Conservation (phyloP, 2,329 filamentous ascomycete species). For the Nemania serpens region DNA sequence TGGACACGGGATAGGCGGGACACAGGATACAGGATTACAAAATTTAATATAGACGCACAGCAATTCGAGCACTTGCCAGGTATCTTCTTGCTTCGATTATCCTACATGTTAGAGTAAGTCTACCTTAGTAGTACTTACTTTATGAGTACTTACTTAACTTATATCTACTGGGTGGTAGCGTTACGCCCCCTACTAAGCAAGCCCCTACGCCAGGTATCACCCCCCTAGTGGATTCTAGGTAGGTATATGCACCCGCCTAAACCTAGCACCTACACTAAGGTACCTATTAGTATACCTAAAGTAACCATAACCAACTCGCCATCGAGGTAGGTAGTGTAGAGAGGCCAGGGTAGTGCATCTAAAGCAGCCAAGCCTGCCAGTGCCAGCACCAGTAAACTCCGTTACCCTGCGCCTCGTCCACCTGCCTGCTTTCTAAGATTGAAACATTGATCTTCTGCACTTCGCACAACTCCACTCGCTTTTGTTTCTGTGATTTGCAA, state of each 20-base stretch:
- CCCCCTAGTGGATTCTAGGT: neutral
- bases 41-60: too few species aligned
- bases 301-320: too few species aligned
- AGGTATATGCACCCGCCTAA: neutral
- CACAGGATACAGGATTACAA: neutral
- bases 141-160: too few species aligned
- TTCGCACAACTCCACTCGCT: constrained; percentile 51
- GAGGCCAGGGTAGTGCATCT: constrained; percentile 7
- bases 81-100: neutral
- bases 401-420: constrained; percentile 35
- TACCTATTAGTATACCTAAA: too few species aligned
- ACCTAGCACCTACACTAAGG: too few species aligned
- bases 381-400: constrained; percentile 23
- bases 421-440: constrained; percentile 30
- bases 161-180: too few species aligned
- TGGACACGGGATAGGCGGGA: neutral
- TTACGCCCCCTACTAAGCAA: too few species aligned
- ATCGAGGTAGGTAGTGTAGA: neutral
- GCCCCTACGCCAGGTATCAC: neutral
- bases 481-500: constrained; percentile 44
- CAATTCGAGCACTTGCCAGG: too few species aligned
- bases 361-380: constrained; percentile 11
- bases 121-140: too few species aligned
- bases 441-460: constrained; percentile 43
- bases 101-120: too few species aligned